Evolutionary conservation across 1,284 basidiomycete genomes (phyloP), one percentile per base, ranked within the genome.

Genomic region (Thelephora terrestris): DNA sequence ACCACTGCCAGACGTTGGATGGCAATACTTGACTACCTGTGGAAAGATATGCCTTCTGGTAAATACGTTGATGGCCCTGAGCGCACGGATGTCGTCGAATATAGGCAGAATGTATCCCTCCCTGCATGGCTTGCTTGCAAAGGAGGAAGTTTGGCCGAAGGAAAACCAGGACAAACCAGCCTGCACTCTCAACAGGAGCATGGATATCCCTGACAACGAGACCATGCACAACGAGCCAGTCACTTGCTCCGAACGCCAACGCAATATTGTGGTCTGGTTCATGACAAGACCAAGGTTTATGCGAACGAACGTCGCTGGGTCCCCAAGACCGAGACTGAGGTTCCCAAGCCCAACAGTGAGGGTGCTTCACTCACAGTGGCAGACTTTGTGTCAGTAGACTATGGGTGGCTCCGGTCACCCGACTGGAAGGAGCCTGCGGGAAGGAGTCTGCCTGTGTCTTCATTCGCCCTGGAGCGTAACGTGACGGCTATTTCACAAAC

Each of bases 341-440:
- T 34, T 4, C 55, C 53, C 12, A 27, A 43, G 0, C 5, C 34
- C 2, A 58, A 58, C n/a, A 56, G 57, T 2, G 54, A 58, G 36
- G 56, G 55, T 0, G 42, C 36, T 2, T 57, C 54, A 0, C 24
- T 58, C n/a, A 76, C 74, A 70, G 61, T 69, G 6, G 61, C 67
- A 0, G 63, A 73, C 46, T 72, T 69, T 48, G 54, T 74, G 10
- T 73, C 70, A 0, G 57, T 64, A 4, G 66, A 71, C 38, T 68
- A 62, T 55, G 64, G 69, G 1, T 73, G 60, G 58, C 58, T 71
- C 1, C 35, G 20, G 12, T 58, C 59, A 17, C 55, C 48, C 9
- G 58, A 64, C 55, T n/a, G n/a, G n/a, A n/a, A n/a, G n/a, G n/a
- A n/a, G n/a, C n/a, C n/a, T n/a, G n/a, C n/a, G 50, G 55, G n/a